phyloP scores from a whole-genome alignment of 306 rosid species.

The Geum urbanum region DNA sequence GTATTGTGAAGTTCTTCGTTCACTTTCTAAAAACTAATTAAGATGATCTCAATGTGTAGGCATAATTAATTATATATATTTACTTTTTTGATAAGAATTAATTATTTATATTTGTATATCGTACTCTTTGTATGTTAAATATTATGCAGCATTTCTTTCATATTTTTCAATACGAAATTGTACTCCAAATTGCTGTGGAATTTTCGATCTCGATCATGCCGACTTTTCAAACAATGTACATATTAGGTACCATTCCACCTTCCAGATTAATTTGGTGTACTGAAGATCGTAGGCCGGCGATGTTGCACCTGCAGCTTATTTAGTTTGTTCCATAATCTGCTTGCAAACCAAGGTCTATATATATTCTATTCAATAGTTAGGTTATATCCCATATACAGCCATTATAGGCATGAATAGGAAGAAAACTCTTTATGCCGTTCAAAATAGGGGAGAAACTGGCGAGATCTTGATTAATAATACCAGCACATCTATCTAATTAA shows the following conservation, averaged over 20 bases:
- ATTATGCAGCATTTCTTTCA: not conserved
- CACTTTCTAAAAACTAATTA: too few species aligned
- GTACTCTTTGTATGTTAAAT: not conserved
- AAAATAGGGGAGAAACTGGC: not conserved
- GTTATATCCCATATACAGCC: constrained; percentile 7
- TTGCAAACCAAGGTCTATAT: not conserved
- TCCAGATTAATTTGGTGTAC: not conserved
- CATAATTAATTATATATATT: too few species aligned
- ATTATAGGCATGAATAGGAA: not conserved
- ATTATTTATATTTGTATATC: too few species aligned
- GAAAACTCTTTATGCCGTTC: not conserved
- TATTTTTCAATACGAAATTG: not conserved
- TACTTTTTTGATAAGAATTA: too few species aligned
- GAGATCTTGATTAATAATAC: constrained; percentile 4
- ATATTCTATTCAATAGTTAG: not conserved
- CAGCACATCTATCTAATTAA: not conserved
- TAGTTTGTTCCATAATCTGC: not conserved
- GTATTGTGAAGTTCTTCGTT: too few species aligned
- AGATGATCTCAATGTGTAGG: too few species aligned
- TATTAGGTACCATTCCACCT: constrained; percentile 4
- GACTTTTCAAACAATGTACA: not conserved
- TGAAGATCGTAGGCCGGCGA: constrained; percentile 6
- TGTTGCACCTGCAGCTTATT: constrained; percentile 10
- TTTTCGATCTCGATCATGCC: not conserved
- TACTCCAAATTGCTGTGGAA: not conserved